Evolutionary conservation across 306 rosid genomes (phyloP).

Genomic region (Heteromeles arbutifolia): DNA sequence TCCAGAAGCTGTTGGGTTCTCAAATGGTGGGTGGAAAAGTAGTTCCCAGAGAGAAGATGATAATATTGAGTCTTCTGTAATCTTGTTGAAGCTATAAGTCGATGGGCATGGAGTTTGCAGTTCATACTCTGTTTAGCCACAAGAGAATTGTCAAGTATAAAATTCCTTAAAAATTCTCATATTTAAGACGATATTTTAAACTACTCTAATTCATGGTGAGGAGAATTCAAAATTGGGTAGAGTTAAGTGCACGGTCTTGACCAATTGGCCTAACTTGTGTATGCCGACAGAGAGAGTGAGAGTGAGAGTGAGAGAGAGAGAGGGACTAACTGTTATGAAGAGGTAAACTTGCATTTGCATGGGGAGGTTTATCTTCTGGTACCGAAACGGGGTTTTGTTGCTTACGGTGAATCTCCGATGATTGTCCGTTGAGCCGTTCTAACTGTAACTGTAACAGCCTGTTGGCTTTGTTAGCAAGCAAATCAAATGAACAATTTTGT

Average conservation of each 20-base stretch:
- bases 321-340: slow-evolving; percentile 11
- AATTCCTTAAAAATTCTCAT: too few species aligned
- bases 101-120: slow-evolving; percentile 8
- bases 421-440: slow-evolving; percentile 20
- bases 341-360: neutral
- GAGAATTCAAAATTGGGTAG: too few species aligned
- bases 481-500: slow-evolving; percentile 12
- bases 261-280: too few species aligned
- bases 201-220: neutral
- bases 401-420: slow-evolving; percentile 22
- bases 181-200: neutral
- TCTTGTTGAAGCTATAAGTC: slow-evolving; percentile 29
- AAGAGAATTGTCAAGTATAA: neutral
- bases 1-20: slow-evolving; percentile 20
- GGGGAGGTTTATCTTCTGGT: slow-evolving; percentile 22
- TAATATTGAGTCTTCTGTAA: slow-evolving; percentile 41
- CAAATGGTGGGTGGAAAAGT: slow-evolving; percentile 27
- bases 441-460: slow-evolving; percentile 30
- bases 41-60: slow-evolving; percentile 56
- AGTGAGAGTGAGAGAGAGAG: neutral
- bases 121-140: slow-evolving; percentile 11
- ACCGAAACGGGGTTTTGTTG: slow-evolving; percentile 23
- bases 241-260: too few species aligned
- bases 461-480: slow-evolving; percentile 47
- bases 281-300: neutral